A percentile compares a stretch with the other conserved stretches of the same genome.
Conservation (phyloP, 345 rosid species). For the Dipteronia sinensis region DNA sequence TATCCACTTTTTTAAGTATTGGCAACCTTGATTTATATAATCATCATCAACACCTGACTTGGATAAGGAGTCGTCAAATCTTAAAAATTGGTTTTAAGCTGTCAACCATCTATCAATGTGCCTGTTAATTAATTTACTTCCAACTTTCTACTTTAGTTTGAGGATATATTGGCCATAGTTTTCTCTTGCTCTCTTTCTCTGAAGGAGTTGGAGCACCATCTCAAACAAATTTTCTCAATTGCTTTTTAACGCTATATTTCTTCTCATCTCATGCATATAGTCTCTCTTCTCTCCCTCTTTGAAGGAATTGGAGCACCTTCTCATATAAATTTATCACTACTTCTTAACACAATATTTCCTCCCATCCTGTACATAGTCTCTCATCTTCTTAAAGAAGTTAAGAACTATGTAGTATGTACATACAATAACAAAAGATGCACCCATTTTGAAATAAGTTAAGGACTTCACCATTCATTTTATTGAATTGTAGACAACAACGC, state of each 20-base stretch:
- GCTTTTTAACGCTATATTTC: background rate
- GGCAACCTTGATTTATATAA: background rate
- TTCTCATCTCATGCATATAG: background rate
- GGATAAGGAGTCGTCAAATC: background rate
- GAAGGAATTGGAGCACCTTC: slow-evolving; percentile 6
- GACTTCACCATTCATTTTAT: background rate
- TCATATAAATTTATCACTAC: background rate
- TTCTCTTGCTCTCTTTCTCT: background rate
- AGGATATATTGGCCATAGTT: background rate
- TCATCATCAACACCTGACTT: background rate
- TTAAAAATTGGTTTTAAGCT: background rate
- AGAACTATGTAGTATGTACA: background rate
- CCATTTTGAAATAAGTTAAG: background rate
- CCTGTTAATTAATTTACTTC: background rate
- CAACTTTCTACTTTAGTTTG: background rate
- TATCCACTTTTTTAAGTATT: background rate
- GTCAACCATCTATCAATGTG: background rate
- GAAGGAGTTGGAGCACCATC: background rate
- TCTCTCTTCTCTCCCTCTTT: background rate
- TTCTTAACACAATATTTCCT: background rate
- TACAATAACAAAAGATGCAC: background rate
- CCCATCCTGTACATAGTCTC: background rate
- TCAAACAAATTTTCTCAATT: background rate
- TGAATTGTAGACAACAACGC: background rate
- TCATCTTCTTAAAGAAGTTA: background rate